Percentiles rank a stretch among this genome's conserved stretches.
Evolutionary conservation across 1,284 basidiomycete genomes (phyloP).

Genomic region (Polyporus tsugae): DNA sequence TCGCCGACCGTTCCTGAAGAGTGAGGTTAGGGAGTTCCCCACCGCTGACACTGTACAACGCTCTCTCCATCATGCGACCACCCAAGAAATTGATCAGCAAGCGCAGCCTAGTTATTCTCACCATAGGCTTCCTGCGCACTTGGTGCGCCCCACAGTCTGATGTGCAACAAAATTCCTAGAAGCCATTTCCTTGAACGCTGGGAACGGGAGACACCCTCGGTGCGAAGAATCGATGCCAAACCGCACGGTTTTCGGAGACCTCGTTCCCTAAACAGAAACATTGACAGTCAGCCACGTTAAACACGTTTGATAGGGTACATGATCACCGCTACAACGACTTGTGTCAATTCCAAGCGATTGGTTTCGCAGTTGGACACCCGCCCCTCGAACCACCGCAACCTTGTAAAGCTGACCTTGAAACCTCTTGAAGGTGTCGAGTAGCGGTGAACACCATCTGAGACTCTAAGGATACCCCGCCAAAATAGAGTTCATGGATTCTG

Average conservation of each 20-base stretch:
- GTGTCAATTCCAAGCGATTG: background rate
- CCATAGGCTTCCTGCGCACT: background rate
- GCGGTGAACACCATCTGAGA: conserved; percentile 9
- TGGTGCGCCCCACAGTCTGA: background rate
- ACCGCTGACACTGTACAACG: background rate
- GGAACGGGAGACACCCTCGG: conserved; percentile 1
- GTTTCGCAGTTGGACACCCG: background rate
- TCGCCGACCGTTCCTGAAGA: background rate
- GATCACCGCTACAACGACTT: conserved; percentile 15
- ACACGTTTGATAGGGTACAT: background rate
- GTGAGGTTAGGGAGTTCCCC: background rate
- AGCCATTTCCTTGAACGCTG: conserved; percentile 5
- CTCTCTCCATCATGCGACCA: background rate
- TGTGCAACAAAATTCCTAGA: background rate
- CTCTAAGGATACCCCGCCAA: background rate
- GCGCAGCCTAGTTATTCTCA: background rate
- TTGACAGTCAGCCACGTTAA: background rate
- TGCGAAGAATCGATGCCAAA: conserved; percentile 11
- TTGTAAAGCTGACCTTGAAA: background rate
- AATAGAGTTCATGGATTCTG: background rate
- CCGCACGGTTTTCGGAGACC: conserved; percentile 7
- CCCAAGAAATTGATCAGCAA: background rate
- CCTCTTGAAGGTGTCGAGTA: background rate
- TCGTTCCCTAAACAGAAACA: conserved; percentile 21
- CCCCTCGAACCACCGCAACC: background rate